Evolutionary conservation across 169 alveolate genomes (phyloP).

Genomic region (Plasmodium gaboni): DNA sequence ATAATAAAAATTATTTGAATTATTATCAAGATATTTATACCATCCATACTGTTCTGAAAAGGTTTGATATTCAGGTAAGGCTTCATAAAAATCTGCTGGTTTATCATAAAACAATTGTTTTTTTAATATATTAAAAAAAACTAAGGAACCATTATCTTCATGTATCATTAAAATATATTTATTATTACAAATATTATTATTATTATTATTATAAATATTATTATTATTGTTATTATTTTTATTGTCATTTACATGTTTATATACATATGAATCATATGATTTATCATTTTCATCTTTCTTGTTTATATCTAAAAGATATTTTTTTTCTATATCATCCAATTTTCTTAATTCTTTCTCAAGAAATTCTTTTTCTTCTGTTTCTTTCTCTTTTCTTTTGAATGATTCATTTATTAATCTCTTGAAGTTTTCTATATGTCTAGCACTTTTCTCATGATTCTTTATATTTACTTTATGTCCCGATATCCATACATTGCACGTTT

Average conservation of each 20-base stretch:
- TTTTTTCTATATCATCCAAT: conserved; percentile 60
- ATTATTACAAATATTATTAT: neutral
- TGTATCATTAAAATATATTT: conserved; percentile 62
- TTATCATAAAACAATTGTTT: conserved; percentile 38
- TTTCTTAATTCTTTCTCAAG: conserved; percentile 62
- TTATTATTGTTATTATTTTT: conserved; percentile 11
- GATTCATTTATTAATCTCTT: conserved; percentile 49
- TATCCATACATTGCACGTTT: conserved; percentile 74
- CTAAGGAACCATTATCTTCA: conserved; percentile 52
- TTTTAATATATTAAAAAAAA: conserved; percentile 39
- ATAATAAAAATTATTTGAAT: conserved; percentile 47
- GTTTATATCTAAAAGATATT: conserved; percentile 26
- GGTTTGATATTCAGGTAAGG: conserved; percentile 29
- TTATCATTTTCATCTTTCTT: conserved; percentile 16
- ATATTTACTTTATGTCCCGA: conserved; percentile 71
- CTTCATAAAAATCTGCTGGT: conserved; percentile 30
- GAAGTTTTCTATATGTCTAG: conserved; percentile 67
- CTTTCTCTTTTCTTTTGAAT: conserved; percentile 62
- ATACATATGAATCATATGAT: neutral
- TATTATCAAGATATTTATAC: conserved; percentile 71
- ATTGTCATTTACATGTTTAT: neutral
- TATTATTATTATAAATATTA: conserved; percentile 20
- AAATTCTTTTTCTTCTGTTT: conserved; percentile 67
- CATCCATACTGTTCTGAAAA: conserved; percentile 72
- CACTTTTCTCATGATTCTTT: conserved; percentile 72